A percentile compares a stretch with the other conserved stretches of the same genome.
Conservation (phyloP, 2,329 filamentous ascomycete species). For the Epichloe gansuensis region DNA sequence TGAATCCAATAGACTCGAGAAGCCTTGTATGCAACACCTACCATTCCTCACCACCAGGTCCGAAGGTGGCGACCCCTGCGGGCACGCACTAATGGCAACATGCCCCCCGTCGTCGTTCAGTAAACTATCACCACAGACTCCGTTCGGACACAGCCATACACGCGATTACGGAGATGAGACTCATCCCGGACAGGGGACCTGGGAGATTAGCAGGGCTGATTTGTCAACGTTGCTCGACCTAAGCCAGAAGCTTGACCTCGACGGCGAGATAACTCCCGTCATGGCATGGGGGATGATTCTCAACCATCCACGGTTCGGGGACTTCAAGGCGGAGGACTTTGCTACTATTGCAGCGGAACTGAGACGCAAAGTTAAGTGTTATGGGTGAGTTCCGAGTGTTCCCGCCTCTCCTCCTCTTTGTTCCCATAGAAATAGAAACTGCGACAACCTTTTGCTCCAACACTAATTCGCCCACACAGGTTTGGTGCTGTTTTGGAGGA, state of each 20-base stretch:
- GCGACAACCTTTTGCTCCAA: not conserved
- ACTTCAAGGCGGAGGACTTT: slow-evolving; percentile 57
- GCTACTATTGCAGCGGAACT: slow-evolving; percentile 60
- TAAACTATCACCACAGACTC: slow-evolving; percentile 35
- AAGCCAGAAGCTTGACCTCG: slow-evolving; percentile 68
- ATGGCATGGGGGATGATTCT: slow-evolving; percentile 86
- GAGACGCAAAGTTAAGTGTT: slow-evolving; percentile 72
- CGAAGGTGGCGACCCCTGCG: slow-evolving; percentile 55
- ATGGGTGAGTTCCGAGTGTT: slow-evolving; percentile 55
- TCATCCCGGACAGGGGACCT: slow-evolving; percentile 53
- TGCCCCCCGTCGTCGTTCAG: slow-evolving; percentile 60
- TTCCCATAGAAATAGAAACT: not conserved
- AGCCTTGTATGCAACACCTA: slow-evolving; percentile 84
- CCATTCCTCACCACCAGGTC: slow-evolving; percentile 59
- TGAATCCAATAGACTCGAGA: slow-evolving; percentile 59
- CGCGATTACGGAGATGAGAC: slow-evolving; percentile 15
- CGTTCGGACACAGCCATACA: slow-evolving; percentile 36
- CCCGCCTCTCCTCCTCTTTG: not conserved
- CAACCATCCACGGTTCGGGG: slow-evolving; percentile 53
- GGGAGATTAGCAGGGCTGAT: slow-evolving; percentile 64
- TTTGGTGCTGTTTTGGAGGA: slow-evolving; percentile 54
- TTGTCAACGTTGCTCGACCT: slow-evolving; percentile 73
- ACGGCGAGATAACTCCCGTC: slow-evolving; percentile 86
- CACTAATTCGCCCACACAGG: slow-evolving; percentile 19
- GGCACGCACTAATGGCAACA: slow-evolving; percentile 86